phyloP scores from a whole-genome alignment of 2,329 filamentous ascomycete genomes.

The Fusarium concolor region DNA sequence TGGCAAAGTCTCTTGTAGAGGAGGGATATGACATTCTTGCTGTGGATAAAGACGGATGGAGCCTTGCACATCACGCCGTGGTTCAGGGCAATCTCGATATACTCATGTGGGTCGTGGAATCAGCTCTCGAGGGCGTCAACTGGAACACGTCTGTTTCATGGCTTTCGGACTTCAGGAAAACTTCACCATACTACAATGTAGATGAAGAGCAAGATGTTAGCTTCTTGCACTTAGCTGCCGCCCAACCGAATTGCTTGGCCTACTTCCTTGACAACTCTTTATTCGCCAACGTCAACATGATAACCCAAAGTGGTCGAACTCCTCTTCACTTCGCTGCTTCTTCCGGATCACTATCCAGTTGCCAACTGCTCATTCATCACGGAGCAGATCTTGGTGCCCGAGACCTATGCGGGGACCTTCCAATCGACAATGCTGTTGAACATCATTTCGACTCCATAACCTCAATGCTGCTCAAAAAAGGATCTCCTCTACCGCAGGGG shows the following conservation, averaged over 20 bases:
- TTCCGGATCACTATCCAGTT: background rate
- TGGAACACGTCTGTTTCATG: background rate
- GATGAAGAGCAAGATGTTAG: background rate
- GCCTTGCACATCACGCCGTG: background rate
- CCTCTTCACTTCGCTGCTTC: conserved; percentile 5
- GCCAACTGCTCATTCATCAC: background rate
- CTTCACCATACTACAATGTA: too few species aligned
- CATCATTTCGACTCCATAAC: background rate
- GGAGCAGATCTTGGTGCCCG: background rate
- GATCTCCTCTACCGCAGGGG: background rate
- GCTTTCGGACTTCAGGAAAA: background rate
- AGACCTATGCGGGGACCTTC: background rate
- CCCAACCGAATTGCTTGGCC: rapidly evolving
- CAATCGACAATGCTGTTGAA: background rate
- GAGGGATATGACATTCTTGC: background rate
- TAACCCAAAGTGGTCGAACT: background rate
- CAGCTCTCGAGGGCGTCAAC: background rate
- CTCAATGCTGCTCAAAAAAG: background rate
- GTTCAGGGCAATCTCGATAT: background rate
- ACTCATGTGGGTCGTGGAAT: background rate
- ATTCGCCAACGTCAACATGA: background rate
- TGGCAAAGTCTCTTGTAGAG: background rate
- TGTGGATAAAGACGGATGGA: background rate
- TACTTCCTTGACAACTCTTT: background rate
- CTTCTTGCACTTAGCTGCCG: conserved; percentile 3